phyloP scores from a whole-genome alignment of 345 rosid species.

The Euphorbia peplus region DNA sequence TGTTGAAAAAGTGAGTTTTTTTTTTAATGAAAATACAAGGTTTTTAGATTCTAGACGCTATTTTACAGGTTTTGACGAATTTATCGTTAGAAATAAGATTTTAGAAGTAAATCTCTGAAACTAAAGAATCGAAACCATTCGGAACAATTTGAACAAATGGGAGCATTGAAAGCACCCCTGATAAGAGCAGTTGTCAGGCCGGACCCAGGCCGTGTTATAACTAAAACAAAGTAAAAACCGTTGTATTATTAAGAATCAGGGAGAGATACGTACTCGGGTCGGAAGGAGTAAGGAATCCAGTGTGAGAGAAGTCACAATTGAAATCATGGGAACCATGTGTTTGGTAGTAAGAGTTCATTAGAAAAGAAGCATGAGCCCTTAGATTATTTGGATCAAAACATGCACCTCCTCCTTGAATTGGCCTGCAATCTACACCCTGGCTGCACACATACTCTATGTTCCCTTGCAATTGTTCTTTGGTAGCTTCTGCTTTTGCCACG shows the following conservation, averaged over 20 bases:
- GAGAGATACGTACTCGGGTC: slow-evolving; percentile 29
- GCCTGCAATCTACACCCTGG: slow-evolving; percentile 36
- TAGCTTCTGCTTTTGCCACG: slow-evolving; percentile 12
- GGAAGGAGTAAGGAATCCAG: slow-evolving; percentile 18
- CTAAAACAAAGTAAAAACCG: no score
- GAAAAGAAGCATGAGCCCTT: slow-evolving; percentile 37
- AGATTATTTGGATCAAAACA: slow-evolving; percentile 26
- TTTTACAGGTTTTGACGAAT: no score
- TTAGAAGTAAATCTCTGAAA: no score
- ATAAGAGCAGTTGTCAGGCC: no score
- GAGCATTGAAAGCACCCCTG: no score
- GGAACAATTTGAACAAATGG: no score
- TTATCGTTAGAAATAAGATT: no score
- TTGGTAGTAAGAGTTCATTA: slow-evolving; percentile 40
- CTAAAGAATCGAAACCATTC: no score
- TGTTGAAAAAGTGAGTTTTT: no score
- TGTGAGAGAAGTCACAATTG: slow-evolving; percentile 34
- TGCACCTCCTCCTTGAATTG: slow-evolving; percentile 40
- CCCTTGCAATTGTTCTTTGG: slow-evolving; percentile 6
- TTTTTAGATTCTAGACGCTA: no score
- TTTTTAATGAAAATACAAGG: no score
- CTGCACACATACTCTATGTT: slow-evolving; percentile 35
- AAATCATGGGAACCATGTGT: slow-evolving; percentile 21
- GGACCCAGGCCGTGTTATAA: no score
- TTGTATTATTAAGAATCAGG: not conserved